Conservation (phyloP, 257 asterid genomes). For the Solanum pinnatisectum region DNA sequence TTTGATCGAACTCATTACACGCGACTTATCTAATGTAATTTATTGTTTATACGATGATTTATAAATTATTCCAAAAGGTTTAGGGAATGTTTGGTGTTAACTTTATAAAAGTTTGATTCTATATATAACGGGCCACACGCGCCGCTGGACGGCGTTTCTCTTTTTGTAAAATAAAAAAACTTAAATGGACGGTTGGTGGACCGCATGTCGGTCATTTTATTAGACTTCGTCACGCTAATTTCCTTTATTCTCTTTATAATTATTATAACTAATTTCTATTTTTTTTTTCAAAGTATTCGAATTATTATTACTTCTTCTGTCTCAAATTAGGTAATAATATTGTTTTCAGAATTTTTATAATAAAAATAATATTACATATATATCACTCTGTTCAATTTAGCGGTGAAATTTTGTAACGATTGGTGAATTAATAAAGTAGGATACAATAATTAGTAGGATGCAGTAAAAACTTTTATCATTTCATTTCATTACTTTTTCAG, state of each 20-base stretch:
- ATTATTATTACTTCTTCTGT: neutral
- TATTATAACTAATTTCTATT: too few species aligned
- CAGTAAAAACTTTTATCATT: neutral
- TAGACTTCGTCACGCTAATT: neutral
- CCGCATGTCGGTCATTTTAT: slow-evolving; percentile 12
- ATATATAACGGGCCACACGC: neutral
- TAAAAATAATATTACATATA: too few species aligned
- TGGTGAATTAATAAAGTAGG: neutral
- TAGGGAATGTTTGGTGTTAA: too few species aligned
- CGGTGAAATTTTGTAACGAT: neutral
- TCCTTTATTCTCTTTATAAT: neutral
- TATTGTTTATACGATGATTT: too few species aligned
- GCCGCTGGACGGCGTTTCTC: neutral
- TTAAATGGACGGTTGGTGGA: slow-evolving; percentile 19
- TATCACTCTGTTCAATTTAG: too few species aligned
- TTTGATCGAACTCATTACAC: too few species aligned
- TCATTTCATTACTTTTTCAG: neutral
- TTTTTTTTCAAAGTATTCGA: neutral
- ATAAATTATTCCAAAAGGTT: too few species aligned
- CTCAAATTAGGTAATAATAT: too few species aligned
- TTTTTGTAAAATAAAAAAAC: neutral
- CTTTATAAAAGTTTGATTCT: too few species aligned
- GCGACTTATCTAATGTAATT: too few species aligned
- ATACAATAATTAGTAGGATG: neutral
- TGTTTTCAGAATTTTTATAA: too few species aligned